Percentiles rank a stretch among this genome's conserved stretches.
phyloP scores from a whole-genome alignment of 2,329 filamentous ascomycete genomes.

The Aspergillus sojae region DNA sequence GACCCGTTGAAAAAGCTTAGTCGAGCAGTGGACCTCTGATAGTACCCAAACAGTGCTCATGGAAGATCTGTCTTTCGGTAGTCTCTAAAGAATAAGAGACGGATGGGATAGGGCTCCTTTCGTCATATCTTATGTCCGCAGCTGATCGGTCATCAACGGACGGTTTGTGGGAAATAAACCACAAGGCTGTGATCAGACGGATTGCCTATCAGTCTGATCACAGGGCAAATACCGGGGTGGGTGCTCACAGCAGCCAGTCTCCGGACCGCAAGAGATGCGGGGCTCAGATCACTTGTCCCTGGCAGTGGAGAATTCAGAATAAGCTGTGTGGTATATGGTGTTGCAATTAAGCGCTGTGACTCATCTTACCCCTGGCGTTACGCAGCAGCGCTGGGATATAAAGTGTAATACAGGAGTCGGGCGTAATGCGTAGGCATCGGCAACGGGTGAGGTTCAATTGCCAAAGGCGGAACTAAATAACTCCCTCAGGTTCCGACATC shows the following conservation, averaged over 20 bases:
- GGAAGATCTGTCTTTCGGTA: neutral
- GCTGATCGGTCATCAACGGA: neutral
- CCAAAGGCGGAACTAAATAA: neutral
- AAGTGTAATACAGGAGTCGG: neutral
- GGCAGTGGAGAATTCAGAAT: neutral
- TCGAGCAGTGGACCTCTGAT: no score
- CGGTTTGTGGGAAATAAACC: neutral
- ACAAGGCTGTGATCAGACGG: neutral
- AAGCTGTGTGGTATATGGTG: neutral
- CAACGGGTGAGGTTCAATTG: neutral
- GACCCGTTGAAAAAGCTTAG: neutral
- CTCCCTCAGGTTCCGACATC: neutral
- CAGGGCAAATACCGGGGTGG: neutral
- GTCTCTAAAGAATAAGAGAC: neutral
- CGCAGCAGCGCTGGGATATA: neutral
- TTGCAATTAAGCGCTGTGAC: neutral
- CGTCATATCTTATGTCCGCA: neutral
- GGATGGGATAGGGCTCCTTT: neutral
- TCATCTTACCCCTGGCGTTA: neutral
- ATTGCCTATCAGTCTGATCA: neutral
- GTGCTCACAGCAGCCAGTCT: neutral
- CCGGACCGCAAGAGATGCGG: neutral
- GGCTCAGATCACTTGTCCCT: neutral
- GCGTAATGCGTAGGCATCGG: neutral
- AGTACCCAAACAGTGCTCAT: neutral